phyloP scores from a whole-genome alignment of 805 yeast species.

The Candida awuae region DNA sequence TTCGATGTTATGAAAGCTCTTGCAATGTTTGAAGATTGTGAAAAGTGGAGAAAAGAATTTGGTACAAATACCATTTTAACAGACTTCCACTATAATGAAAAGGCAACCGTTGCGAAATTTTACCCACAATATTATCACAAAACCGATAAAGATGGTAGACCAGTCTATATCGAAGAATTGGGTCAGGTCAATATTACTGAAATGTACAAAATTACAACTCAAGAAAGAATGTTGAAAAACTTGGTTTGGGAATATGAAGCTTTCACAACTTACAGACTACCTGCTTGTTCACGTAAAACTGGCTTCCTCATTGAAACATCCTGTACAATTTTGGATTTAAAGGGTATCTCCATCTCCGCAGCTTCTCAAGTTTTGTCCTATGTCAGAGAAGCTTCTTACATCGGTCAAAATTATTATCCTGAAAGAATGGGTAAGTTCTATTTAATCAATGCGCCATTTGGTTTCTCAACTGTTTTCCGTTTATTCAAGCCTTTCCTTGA shows the following conservation, averaged over 20 bases:
- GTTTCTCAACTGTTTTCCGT: constrained; percentile 89
- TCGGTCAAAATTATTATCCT: constrained; percentile 96
- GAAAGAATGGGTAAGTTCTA: constrained; percentile 99
- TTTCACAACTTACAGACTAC: constrained; percentile 73
- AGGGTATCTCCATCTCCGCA: constrained; percentile 80
- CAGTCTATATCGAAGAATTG: constrained; percentile 87
- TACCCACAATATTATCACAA: constrained; percentile 98
- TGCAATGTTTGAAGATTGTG: constrained; percentile 80
- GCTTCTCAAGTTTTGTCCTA: constrained; percentile 81
- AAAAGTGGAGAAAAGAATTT: constrained; percentile 82
- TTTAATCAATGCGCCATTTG: constrained; percentile 94
- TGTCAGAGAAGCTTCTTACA: constrained; percentile 85
- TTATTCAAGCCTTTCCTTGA: constrained; percentile 90
- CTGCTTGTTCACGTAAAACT: constrained; percentile 84
- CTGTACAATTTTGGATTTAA: constrained; percentile 90
- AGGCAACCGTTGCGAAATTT: constrained; percentile 76
- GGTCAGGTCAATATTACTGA: constrained; percentile 85
- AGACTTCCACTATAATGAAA: constrained; percentile 91
- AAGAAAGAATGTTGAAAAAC: constrained; percentile 92
- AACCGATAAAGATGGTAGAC: constrained; percentile 95
- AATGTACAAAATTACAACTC: constrained; percentile 89
- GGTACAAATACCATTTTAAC: constrained; percentile 81
- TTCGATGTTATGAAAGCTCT: constrained; percentile 75
- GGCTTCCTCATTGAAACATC: constrained; percentile 85
- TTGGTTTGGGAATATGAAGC: constrained; percentile 97